phyloP scores from a whole-genome alignment of 805 yeast species.

The Metschnikowia santaceciliae region DNA sequence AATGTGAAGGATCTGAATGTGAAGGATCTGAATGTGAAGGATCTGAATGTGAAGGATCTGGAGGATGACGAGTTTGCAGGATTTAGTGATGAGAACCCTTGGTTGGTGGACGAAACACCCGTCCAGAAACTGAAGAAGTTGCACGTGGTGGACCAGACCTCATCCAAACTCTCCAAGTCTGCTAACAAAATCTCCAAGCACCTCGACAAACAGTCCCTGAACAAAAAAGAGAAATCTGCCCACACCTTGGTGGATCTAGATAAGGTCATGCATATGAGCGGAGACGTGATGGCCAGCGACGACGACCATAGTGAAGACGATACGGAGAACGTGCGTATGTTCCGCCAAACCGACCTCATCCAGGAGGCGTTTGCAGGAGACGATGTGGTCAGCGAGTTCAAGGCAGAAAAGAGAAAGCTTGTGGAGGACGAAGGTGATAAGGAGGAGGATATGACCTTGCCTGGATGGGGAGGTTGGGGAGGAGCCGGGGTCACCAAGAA shows the following conservation, averaged over 20 bases:
- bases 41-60: too few relatives aligned
- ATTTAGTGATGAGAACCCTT: slow-evolving; percentile 30
- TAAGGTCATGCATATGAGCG: slow-evolving; percentile 52
- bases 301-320: slow-evolving; percentile 28
- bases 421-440: slow-evolving; percentile 80
- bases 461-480: slow-evolving; percentile 99
- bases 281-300: slow-evolving; percentile 31
- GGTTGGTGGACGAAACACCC: slow-evolving; percentile 25
- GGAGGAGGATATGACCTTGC: slow-evolving; percentile 78
- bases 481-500: slow-evolving; percentile 46
- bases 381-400: slow-evolving; percentile 81
- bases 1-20: not conserved
- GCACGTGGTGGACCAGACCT: slow-evolving; percentile 30
- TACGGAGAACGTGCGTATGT: slow-evolving; percentile 45
- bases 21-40: too few relatives aligned
- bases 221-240: slow-evolving; percentile 25
- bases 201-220: slow-evolving; percentile 30
- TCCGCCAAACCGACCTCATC: slow-evolving; percentile 77
- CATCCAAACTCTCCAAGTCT: slow-evolving; percentile 36
- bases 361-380: slow-evolving; percentile 97
- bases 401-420: slow-evolving; percentile 65
- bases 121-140: slow-evolving; percentile 30
- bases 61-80: slow-evolving; percentile 10
- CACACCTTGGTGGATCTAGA: slow-evolving; percentile 43
- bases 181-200: slow-evolving; percentile 37